Conservation (phyloP, 2,329 filamentous ascomycete species). For the Phialemoniopsis sp. region DNA sequence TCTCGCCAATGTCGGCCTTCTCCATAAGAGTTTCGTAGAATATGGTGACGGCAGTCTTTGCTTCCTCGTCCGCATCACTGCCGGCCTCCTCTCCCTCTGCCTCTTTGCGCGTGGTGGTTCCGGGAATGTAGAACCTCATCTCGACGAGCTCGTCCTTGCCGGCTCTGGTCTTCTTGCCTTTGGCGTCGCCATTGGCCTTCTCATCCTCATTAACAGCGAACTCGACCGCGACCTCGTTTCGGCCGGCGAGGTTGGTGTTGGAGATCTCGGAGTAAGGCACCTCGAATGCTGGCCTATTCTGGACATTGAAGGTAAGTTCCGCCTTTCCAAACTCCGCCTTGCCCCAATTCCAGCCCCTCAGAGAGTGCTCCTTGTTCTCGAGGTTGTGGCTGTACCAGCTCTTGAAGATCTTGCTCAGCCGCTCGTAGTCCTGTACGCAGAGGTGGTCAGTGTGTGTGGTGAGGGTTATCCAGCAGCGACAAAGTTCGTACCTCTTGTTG, state of each 20-base stretch:
- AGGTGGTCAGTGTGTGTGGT: neutral
- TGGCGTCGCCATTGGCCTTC: slow-evolving; percentile 69
- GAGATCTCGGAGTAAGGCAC: slow-evolving; percentile 96
- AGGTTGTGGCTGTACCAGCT: slow-evolving; percentile 95
- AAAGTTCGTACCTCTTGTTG: slow-evolving; percentile 61
- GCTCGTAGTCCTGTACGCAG: slow-evolving; percentile 70
- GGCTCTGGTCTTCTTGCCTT: slow-evolving; percentile 85
- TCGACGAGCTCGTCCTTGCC: slow-evolving; percentile 92
- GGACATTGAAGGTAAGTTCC: slow-evolving; percentile 93
- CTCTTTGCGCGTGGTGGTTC: slow-evolving; percentile 76
- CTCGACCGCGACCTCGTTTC: slow-evolving; percentile 96
- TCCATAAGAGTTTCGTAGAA: slow-evolving; percentile 98
- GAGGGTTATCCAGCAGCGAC: too few species aligned
- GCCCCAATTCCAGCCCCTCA: slow-evolving; percentile 99
- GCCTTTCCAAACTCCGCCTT: slow-evolving; percentile 96
- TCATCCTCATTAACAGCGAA: slow-evolving; percentile 76
- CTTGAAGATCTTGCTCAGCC: slow-evolving; percentile 89
- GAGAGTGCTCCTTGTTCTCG: slow-evolving; percentile 87
- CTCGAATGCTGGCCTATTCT: slow-evolving; percentile 94
- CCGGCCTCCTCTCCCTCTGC: slow-evolving; percentile 69
- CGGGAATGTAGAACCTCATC: slow-evolving; percentile 98
- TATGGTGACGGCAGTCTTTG: slow-evolving; percentile 93
- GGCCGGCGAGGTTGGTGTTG: slow-evolving; percentile 95
- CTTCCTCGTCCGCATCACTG: slow-evolving; percentile 65
- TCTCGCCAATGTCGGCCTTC: slow-evolving; percentile 98